Evolutionary conservation across 352 stramenopile species (phyloP).

Genomic region (Salisapilia sapeloensis): DNA sequence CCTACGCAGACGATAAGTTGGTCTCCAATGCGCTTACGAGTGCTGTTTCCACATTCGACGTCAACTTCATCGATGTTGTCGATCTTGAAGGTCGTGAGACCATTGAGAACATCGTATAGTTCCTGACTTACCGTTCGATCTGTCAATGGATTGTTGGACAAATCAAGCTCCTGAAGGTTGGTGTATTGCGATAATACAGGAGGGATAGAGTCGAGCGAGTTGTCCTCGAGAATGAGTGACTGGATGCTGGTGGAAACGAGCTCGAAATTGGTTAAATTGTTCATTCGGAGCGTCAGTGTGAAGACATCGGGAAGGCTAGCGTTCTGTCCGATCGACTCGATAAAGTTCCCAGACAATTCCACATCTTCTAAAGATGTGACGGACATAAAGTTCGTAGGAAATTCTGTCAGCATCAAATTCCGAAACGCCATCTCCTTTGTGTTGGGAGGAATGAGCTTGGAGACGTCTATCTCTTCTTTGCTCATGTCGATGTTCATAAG

Average conservation of each 20-base stretch:
- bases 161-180: conserved; percentile 3
- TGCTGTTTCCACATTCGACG: too few species aligned
- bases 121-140: conserved; percentile 1
- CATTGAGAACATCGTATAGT: conserved; percentile 1
- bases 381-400: neutral
- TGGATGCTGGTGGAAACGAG: conserved; percentile 2
- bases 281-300: neutral
- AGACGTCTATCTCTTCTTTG: conserved; percentile 2
- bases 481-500: conserved; percentile 6
- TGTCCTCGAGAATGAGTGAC: conserved; percentile 5
- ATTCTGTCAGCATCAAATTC: neutral
- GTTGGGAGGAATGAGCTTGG: neutral
- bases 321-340: conserved; percentile 3
- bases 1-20: too few species aligned
- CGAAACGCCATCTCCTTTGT: neutral
- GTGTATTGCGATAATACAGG: conserved; percentile 2
- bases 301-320: conserved; percentile 2
- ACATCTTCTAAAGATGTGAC: neutral
- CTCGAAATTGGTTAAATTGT: conserved; percentile 1
- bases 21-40: too few species aligned
- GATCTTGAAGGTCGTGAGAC: neutral
- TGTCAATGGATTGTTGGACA: conserved; percentile 5
- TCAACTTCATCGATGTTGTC: neutral
- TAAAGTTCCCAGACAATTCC: neutral
- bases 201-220: conserved; percentile 5